These are phyloP conservation scores for Platanthera guangdongensis DNA, from an alignment of 106 monocot genomes.

Conservation along the genomic window DNA sequence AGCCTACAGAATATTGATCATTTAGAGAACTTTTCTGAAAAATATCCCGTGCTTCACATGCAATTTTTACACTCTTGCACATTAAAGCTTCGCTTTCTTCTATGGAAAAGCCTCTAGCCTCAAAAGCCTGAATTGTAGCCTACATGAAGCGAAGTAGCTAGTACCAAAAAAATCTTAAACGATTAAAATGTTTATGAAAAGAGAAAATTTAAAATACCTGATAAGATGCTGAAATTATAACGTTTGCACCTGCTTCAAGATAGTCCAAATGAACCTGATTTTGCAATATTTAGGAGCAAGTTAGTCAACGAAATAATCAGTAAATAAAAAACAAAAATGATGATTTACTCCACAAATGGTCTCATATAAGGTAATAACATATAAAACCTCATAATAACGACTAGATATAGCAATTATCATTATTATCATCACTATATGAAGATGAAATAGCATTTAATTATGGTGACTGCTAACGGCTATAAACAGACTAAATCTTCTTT, in stretches of 20 bases:
- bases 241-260: conserved; percentile 86
- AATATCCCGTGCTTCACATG: conserved; percentile 70
- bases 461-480: no score
- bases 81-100: conserved; percentile 75
- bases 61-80: conserved; percentile 73
- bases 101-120: conserved; percentile 53
- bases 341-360: background rate
- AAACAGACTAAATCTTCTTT: no score
- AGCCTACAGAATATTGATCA: background rate
- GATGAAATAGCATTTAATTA: no score
- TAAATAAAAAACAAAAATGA: background rate
- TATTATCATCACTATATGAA: no score
- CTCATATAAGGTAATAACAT: background rate
- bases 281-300: background rate
- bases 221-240: conserved; percentile 87
- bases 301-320: background rate
- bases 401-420: no score
- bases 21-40: conserved; percentile 23
- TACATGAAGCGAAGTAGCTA: conserved; percentile 11
- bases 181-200: conserved; percentile 1
- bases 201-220: conserved; percentile 38
- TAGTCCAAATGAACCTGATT: conserved; percentile 88
- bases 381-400: no score
- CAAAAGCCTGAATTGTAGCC: conserved; percentile 91
- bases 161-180: background rate